phyloP scores from a whole-genome alignment of 2,329 filamentous ascomycete species.

The Bertia moriformis region DNA sequence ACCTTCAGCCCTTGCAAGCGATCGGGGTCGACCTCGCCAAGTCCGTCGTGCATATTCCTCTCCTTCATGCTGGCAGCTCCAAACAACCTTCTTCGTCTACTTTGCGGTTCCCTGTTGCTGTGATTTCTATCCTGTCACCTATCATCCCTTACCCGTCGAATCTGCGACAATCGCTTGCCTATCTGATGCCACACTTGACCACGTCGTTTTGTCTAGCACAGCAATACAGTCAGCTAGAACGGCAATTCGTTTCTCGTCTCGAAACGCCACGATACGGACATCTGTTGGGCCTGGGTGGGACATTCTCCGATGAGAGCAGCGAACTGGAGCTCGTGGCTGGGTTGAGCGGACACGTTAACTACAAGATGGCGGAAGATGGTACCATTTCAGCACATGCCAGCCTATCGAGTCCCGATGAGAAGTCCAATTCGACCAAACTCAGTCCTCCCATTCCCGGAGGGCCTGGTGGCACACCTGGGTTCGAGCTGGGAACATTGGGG shows the following conservation, averaged over 20 bases:
- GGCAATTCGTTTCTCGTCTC: constrained; percentile 27
- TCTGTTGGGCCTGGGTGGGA: constrained; percentile 27
- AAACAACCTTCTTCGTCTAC: constrained; percentile 22
- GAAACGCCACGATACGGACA: constrained; percentile 30
- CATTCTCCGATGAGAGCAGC: constrained; percentile 29
- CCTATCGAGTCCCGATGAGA: not conserved
- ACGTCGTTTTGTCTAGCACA: constrained; percentile 45
- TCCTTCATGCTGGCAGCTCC: constrained; percentile 35
- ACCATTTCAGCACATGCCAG: not conserved
- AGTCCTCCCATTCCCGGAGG: not conserved
- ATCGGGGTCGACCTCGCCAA: constrained; percentile 48
- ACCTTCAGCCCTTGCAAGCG: constrained; percentile 36
- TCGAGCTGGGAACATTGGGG: not conserved
- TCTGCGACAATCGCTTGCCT: constrained; percentile 36
- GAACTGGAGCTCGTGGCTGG: constrained; percentile 29
- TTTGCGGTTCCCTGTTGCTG: constrained; percentile 36
- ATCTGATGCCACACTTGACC: constrained; percentile 46
- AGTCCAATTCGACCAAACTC: not conserved
- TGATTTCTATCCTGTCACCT: constrained; percentile 43
- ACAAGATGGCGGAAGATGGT: not conserved
- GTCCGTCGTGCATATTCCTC: constrained; percentile 45
- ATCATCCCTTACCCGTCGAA: constrained; percentile 45
- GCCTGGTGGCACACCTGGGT: not conserved
- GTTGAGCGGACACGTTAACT: constrained; percentile 19
- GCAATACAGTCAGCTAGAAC: constrained; percentile 39